Percentiles rank a stretch among this genome's conserved stretches.
Evolutionary conservation across 2,329 filamentous ascomycete genomes (phyloP).

Genomic region (Monilinia aucupariae): DNA sequence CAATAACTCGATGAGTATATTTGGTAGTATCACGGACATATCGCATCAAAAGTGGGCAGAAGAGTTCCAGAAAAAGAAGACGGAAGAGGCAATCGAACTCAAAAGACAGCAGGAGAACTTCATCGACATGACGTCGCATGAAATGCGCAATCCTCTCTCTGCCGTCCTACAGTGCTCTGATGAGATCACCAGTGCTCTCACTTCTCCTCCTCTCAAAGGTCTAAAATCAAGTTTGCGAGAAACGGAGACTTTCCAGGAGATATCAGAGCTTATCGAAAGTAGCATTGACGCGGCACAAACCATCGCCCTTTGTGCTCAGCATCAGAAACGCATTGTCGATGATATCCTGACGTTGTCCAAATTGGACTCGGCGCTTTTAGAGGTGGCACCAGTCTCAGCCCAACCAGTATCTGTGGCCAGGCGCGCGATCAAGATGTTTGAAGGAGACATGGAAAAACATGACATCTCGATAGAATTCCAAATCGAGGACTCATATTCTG

Average conservation of each 20-base stretch:
- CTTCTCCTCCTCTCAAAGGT: not conserved
- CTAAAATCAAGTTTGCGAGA: not conserved
- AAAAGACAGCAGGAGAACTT: constrained; percentile 73
- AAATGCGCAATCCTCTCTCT: constrained; percentile 68
- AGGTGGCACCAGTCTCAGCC: constrained; percentile 64
- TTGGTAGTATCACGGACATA: constrained; percentile 80
- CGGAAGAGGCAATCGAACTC: constrained; percentile 49
- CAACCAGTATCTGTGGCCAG: constrained; percentile 63
- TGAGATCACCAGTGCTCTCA: constrained; percentile 59
- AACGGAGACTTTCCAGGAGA: constrained; percentile 33
- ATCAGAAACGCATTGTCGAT: constrained; percentile 65
- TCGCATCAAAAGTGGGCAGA: constrained; percentile 77
- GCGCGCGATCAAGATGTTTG: constrained; percentile 70
- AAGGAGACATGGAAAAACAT: constrained; percentile 64
- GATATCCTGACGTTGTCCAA: constrained; percentile 63
- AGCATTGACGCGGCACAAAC: constrained; percentile 74
- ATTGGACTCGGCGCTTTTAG: constrained; percentile 63
- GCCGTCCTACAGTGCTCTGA: constrained; percentile 68
- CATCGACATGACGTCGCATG: constrained; percentile 68
- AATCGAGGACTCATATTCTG: constrained; percentile 56
- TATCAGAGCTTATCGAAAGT: constrained; percentile 47
- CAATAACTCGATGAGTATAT: constrained; percentile 71
- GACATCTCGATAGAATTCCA: constrained; percentile 62
- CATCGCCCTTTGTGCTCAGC: constrained; percentile 69
- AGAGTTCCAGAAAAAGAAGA: constrained; percentile 40